A percentile compares a stretch with the other conserved stretches of the same genome.
phyloP scores from a whole-genome alignment of 2,329 filamentous ascomycete genomes.

The Cyanodermella asteris region DNA sequence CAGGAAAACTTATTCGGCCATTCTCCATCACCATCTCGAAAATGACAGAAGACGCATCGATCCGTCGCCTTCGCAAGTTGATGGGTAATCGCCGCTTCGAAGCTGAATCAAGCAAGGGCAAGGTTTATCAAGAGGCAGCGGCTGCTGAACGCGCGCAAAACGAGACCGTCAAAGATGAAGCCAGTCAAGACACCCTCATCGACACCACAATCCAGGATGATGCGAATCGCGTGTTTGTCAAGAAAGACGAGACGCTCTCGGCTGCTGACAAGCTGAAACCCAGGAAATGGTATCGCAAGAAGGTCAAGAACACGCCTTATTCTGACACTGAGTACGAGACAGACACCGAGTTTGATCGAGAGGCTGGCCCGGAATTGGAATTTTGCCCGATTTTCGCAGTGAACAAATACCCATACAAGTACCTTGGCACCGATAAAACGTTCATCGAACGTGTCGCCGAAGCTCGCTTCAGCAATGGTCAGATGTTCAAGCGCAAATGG shows the following conservation, averaged over 20 bases:
- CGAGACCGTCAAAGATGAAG: no score
- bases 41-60: no score
- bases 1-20: no score
- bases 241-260: background rate
- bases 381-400: conserved; percentile 20
- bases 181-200: background rate
- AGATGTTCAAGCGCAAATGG: conserved; percentile 40
- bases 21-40: no score
- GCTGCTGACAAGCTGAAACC: background rate
- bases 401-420: conserved; percentile 21
- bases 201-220: background rate
- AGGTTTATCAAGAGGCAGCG: no score
- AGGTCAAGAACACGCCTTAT: background rate
- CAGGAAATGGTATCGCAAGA: background rate
- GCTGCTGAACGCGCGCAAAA: no score
- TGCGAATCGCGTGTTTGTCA: background rate
- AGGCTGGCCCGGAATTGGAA: conserved; percentile 6
- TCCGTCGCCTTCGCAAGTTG: no score
- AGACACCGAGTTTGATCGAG: conserved; percentile 6
- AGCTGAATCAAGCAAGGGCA: no score
- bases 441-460: conserved; percentile 16
- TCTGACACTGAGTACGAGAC: conserved; percentile 3
- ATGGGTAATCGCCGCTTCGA: no score
- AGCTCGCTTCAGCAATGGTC: conserved; percentile 18
- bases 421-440: conserved; percentile 13